A percentile compares a stretch with the other conserved stretches of the same genome.
These are phyloP conservation scores for Lentinula aciculospora DNA, from an alignment of 768 basidiomycete species.

Conservation along the genomic window DNA sequence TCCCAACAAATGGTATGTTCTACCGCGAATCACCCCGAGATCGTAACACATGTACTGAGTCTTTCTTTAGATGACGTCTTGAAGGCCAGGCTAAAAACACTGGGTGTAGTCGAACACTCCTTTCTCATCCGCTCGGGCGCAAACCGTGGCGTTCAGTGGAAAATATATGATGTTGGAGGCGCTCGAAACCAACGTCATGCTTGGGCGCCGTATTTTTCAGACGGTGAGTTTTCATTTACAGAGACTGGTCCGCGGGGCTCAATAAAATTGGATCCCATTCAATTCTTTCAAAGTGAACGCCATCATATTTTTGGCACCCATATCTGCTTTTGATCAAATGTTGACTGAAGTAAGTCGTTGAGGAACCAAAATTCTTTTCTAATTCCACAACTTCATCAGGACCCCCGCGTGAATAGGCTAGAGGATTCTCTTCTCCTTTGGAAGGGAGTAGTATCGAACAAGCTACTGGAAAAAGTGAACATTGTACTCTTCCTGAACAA, in stretches of 20 bases:
- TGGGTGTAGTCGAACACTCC: slow-evolving; percentile 75
- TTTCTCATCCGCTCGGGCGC: slow-evolving; percentile 60
- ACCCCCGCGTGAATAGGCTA: slow-evolving; percentile 65
- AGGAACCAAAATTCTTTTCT: slow-evolving; percentile 7
- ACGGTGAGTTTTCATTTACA: slow-evolving; percentile 41
- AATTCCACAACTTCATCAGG: slow-evolving; percentile 39
- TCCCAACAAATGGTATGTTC: slow-evolving; percentile 65
- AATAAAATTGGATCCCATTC: not conserved
- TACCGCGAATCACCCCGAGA: slow-evolving; percentile 6
- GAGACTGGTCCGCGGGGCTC: not conserved
- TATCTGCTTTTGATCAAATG: slow-evolving; percentile 84
- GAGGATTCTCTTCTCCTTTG: slow-evolving; percentile 78
- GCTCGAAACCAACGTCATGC: slow-evolving; percentile 76
- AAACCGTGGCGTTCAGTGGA: slow-evolving; percentile 64
- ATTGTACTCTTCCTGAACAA: slow-evolving; percentile 83
- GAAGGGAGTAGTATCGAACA: slow-evolving; percentile 69
- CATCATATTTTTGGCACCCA: slow-evolving; percentile 85
- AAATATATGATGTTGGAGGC: slow-evolving; percentile 83
- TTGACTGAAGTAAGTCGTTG: slow-evolving; percentile 56
- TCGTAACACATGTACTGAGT: slow-evolving; percentile 11
- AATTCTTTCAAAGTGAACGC: slow-evolving; percentile 56
- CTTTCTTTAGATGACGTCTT: slow-evolving; percentile 59
- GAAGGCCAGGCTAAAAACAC: slow-evolving; percentile 76
- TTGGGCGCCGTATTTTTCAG: slow-evolving; percentile 87
- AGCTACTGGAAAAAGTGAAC: slow-evolving; percentile 65